A percentile compares a stretch with the other conserved stretches of the same genome.
Evolutionary conservation across 495 filamentous ascomycete genomes (phyloP).

Genomic region (Cryomyces minteri): DNA sequence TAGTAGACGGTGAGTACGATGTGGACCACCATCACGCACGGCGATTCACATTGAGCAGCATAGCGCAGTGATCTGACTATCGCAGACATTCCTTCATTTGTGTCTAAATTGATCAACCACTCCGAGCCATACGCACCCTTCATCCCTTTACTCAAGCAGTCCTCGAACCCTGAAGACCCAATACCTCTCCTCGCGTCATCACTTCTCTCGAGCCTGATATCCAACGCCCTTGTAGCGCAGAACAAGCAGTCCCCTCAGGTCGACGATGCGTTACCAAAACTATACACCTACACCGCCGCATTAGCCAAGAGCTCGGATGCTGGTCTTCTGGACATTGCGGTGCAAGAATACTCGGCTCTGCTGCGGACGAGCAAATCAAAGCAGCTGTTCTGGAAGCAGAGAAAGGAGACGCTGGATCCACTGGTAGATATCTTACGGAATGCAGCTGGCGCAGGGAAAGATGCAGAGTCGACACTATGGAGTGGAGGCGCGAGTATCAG

Average conservation of each 20-base stretch:
- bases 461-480: slow-evolving; percentile 49
- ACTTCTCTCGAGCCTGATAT: slow-evolving; percentile 68
- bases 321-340: slow-evolving; percentile 86
- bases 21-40: not conserved
- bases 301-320: slow-evolving; percentile 66
- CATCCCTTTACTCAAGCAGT: slow-evolving; percentile 66
- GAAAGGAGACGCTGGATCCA: slow-evolving; percentile 64
- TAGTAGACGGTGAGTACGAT: slow-evolving; percentile 52
- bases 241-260: slow-evolving; percentile 37
- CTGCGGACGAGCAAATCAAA: slow-evolving; percentile 58
- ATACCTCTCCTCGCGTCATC: slow-evolving; percentile 81
- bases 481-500: slow-evolving; percentile 40
- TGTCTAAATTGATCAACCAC: slow-evolving; percentile 53
- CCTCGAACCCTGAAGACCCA: slow-evolving; percentile 63
- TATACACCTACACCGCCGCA: slow-evolving; percentile 74
- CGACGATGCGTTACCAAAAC: slow-evolving; percentile 62
- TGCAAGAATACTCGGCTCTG: slow-evolving; percentile 79
- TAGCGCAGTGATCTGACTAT: not conserved
- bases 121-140: slow-evolving; percentile 69
- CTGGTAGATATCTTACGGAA: slow-evolving; percentile 66
- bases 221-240: slow-evolving; percentile 39
- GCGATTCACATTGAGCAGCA: too few species aligned
- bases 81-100: slow-evolving; percentile 60
- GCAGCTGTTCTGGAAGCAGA: slow-evolving; percentile 71
- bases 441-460: slow-evolving; percentile 51